phyloP scores from a whole-genome alignment of 2,329 filamentous ascomycete genomes.

The Diaporthe sp. region DNA sequence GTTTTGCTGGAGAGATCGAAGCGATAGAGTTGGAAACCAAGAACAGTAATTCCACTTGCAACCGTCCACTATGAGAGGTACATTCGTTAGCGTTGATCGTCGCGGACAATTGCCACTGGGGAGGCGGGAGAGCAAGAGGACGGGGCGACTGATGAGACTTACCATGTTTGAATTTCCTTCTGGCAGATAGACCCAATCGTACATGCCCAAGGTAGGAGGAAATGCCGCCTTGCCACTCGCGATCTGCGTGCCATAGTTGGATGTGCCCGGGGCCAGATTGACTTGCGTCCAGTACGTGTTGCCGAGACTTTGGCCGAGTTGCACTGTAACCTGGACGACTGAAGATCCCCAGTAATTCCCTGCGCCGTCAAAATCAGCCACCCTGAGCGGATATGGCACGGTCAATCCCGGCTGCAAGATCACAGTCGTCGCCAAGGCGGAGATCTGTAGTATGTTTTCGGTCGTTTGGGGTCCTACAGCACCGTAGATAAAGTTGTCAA shows the following conservation, averaged over 20 bases:
- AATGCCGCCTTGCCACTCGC: constrained; percentile 2
- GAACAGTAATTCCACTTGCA: neutral
- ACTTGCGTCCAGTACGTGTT: constrained; percentile 7
- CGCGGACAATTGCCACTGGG: too few relatives aligned
- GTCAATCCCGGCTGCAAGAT: neutral
- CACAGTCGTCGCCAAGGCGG: neutral
- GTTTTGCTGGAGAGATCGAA: neutral
- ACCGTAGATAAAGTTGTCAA: constrained; percentile 20
- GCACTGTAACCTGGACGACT: neutral
- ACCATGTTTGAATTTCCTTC: constrained; percentile 11
- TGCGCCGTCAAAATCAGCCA: constrained; percentile 7
- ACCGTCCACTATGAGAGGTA: neutral
- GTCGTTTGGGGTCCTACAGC: neutral
- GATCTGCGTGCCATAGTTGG: neutral
- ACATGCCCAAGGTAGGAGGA: constrained; percentile 1
- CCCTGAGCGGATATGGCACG: constrained; percentile 5
- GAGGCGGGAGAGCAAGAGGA: neutral
- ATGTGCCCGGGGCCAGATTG: neutral
- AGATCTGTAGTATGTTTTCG: neutral
- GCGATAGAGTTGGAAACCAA: constrained; percentile 19
- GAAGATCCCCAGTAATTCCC: constrained; percentile 6
- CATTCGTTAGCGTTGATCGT: neutral
- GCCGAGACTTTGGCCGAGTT: neutral
- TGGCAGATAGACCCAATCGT: constrained; percentile 24
- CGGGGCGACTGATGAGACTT: neutral